Evolutionary conservation across 108 stramenopile species (phyloP).

Genomic region (Skeletonema potamos): DNA sequence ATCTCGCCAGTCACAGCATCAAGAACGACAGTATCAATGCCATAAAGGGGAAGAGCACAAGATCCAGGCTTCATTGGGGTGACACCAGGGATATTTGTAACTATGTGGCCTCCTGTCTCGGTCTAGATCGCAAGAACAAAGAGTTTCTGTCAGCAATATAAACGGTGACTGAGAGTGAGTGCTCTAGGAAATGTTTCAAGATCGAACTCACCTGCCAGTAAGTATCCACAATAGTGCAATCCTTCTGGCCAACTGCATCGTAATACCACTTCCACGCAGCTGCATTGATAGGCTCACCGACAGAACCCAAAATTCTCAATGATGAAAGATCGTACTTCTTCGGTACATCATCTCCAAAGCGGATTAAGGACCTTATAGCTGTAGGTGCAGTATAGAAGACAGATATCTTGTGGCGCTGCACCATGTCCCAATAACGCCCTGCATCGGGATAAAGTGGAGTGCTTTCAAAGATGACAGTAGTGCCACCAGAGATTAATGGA

Average conservation of each 20-base stretch:
- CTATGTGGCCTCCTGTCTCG: constrained; percentile 87
- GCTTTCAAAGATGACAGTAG: constrained; percentile 82
- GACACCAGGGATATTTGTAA: constrained; percentile 74
- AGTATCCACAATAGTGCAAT: constrained; percentile 86
- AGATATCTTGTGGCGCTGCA: constrained; percentile 65
- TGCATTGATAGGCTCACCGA: constrained; percentile 92
- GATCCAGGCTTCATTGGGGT: constrained; percentile 88
- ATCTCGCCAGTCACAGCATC: constrained; percentile 68
- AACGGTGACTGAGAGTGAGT: background rate
- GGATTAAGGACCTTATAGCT: constrained; percentile 85
- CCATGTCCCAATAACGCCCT: constrained; percentile 82
- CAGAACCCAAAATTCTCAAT: constrained; percentile 75
- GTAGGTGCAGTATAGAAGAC: constrained; percentile 92
- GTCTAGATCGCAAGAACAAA: constrained; percentile 18
- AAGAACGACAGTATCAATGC: constrained; percentile 73
- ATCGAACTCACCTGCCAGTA: constrained; percentile 67
- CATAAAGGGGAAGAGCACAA: constrained; percentile 81
- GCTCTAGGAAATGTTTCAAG: no score
- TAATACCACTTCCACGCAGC: constrained; percentile 92
- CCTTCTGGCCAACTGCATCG: constrained; percentile 64
- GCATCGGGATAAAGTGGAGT: constrained; percentile 85
- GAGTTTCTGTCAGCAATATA: background rate
- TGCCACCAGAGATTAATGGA: constrained; percentile 73
- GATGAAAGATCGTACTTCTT: constrained; percentile 79
- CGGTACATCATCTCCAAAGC: constrained; percentile 71